Base-by-base conservation (phyloP, 805 yeast genomes). In the Candida silvatica region DNA sequence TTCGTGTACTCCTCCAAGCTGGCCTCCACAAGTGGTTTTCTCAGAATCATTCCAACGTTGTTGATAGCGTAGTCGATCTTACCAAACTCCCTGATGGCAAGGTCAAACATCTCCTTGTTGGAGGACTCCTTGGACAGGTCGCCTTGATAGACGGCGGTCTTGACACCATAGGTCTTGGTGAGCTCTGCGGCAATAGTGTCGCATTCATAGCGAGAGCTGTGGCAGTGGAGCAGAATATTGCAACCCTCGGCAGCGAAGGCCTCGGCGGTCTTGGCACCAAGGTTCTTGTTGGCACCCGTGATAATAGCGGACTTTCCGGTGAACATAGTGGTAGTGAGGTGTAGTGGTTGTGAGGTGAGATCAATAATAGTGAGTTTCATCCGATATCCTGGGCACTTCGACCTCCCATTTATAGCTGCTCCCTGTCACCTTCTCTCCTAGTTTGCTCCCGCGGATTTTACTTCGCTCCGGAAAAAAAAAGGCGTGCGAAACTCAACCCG, bases 31-130 rank as follows among this genome's bases (percentile, higher is more conserved):
- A 77, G 46, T 25, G 74, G 71, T 51, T 77, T 78, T 62, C 77
- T 76, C 52, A 77, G 59, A 17, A 78, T 84, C 65, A 58, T 71
- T 35, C 85, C 85, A 27, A 76, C 77, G 43, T 74, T 76, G 58
- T 77, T 77, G 46, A 78, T 62, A n/a, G 83, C 84, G 48, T 72
- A 64, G 46, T 78, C 81, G 42, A 74, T 58, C 16, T 56, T 48
- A 25, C 79, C 80, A 37, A 74, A 67, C 27, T 57, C 52, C 11
- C 51, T 39, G 35, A 59, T 58, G 6, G 76, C 71, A 8, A 52
- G 54, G 14, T 54, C 65, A 45, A 78, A 77, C 36, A 77, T 53
- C 20, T 59, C 54, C 16, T 56, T 51, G 24, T 65, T 58, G 8
- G 66, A 71, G 1, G 44, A 56, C 31, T 72, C 74, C 2, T 48